Base-by-base conservation (phyloP, 2,329 filamentous ascomycete genomes). In the Aureobasidium sp. region DNA sequence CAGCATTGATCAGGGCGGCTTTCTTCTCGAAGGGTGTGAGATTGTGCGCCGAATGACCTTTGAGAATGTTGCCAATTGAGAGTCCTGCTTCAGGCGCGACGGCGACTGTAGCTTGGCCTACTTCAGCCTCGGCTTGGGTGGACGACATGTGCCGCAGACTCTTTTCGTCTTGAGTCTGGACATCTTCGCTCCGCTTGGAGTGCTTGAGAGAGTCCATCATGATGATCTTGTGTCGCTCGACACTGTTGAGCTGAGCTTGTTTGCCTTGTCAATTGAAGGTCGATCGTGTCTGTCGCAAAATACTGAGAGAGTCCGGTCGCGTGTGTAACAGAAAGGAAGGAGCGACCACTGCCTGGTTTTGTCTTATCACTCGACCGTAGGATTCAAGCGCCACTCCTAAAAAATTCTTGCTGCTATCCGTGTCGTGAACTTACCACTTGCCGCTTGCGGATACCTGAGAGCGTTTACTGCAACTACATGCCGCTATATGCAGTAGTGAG, bases 1-100 rank as follows among this genome's bases (percentile, higher is more conserved):
- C 81, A 12, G 71, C 72, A 63, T 78, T 77, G 66, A 79, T 73
- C 13, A 79, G 68, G 3, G 75, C 66, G 47, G 75, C 77, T 64
- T 79, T 78, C 66, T 74, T 77, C 64, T 79, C 76, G 65, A 75
- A 77, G 0, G 59, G 32, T 12, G 59, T 51, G 36, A 61, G 59
- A 24, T 47, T 6, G 26, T 48, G 46, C 26, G 46, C 46, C 7
- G 46, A n/a, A 10, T 48, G 46, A 15, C 59, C 59, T 9, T 61
- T 61, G 26, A 61, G 47, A n/a, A 61, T 26, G 26, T 61, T 52
- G 24, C 29, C 59, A 13, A 61, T 9, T 2, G 59, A 61, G 2
- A 61, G 37, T 24, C 47, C 59, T n/a, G 59, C 59, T 44, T 53
- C 59, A 1, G 46, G 59, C 29, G 59, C 59, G 26, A 61, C 24